phyloP scores from a whole-genome alignment of 139 green algal species.

The Volvox africanus region DNA sequence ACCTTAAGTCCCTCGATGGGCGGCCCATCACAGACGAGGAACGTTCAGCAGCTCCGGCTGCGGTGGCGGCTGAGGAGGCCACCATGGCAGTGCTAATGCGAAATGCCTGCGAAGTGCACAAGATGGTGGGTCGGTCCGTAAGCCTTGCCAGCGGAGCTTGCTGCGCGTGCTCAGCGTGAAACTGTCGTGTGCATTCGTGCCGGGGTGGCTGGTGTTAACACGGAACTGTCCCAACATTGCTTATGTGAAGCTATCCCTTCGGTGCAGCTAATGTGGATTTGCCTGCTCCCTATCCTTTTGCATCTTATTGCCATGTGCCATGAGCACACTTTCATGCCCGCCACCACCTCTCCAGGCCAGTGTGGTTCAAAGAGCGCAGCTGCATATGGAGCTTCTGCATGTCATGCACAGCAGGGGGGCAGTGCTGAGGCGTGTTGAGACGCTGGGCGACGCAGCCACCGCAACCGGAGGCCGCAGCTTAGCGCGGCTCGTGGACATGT shows the following conservation, averaged over 20 bases:
- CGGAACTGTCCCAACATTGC: too few relatives aligned
- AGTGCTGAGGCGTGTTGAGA: conserved; percentile 15
- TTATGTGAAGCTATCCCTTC: too few relatives aligned
- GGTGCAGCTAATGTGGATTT: too few relatives aligned
- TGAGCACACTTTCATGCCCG: too few relatives aligned
- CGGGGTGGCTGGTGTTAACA: too few relatives aligned
- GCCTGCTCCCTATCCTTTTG: too few relatives aligned
- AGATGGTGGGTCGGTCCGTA: conserved; percentile 65
- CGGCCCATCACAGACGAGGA: conserved; percentile 65
- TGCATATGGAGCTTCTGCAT: conserved; percentile 78
- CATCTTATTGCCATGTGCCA: too few relatives aligned
- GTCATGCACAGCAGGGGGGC: conserved; percentile 48
- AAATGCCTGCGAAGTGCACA: conserved; percentile 82
- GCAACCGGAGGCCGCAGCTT: conserved; percentile 28
- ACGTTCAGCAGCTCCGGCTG: conserved; percentile 45
- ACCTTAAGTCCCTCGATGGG: conserved; percentile 72
- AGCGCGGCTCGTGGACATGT: conserved; percentile 69
- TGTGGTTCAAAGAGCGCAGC: conserved; percentile 61
- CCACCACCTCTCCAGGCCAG: conserved; percentile 48
- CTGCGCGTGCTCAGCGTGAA: too few relatives aligned
- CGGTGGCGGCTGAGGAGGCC: conserved; percentile 67
- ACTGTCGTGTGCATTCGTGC: too few relatives aligned
- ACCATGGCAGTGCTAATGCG: conserved; percentile 73
- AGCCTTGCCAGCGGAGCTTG: too few relatives aligned
- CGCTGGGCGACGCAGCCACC: background rate